phyloP scores from a whole-genome alignment of 257 asterid genomes.

The Mitragyna speciosa region DNA sequence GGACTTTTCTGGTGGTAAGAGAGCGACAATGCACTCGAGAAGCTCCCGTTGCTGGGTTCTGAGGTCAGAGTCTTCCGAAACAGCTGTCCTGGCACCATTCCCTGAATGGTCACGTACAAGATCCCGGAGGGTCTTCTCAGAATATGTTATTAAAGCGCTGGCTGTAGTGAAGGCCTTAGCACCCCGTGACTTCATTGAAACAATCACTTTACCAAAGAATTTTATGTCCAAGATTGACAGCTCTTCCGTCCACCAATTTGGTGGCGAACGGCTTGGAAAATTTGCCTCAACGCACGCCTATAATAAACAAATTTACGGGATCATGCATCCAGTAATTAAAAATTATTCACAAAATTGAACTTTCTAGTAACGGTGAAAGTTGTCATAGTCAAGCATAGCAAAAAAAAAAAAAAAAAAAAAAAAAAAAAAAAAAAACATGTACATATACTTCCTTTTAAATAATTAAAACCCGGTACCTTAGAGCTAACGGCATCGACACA shows the following conservation, averaged over 20 bases:
- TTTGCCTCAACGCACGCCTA: constrained; percentile 94
- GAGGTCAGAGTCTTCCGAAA: constrained; percentile 36
- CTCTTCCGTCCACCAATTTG: constrained; percentile 99
- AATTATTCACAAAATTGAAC: too few species aligned
- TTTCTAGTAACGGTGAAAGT: too few species aligned
- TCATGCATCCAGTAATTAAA: background rate
- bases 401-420: too few species aligned
- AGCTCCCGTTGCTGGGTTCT: constrained; percentile 56
- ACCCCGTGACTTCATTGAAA: constrained; percentile 66
- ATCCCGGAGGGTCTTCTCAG: constrained; percentile 70
- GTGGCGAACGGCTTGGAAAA: constrained; percentile 93
- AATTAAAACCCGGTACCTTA: constrained; percentile 39
- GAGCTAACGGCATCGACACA: constrained; percentile 81
- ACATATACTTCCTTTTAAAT: too few species aligned
- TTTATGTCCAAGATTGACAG: constrained; percentile 58
- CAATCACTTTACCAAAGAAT: constrained; percentile 62
- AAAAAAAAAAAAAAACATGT: too few species aligned
- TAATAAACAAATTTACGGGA: background rate
- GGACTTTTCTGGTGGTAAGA: constrained; percentile 67
- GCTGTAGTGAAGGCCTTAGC: constrained; percentile 77
- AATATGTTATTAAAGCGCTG: constrained; percentile 76
- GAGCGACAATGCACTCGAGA: constrained; percentile 64
- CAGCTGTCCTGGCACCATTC: constrained; percentile 35
- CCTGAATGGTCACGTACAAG: constrained; percentile 84
- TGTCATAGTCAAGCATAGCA: too few species aligned